Percentiles rank a stretch among this genome's conserved stretches.
These are phyloP conservation scores for Phalaenopsis aphrodite DNA, from an alignment of 106 monocot species.

Conservation along the genomic window DNA sequence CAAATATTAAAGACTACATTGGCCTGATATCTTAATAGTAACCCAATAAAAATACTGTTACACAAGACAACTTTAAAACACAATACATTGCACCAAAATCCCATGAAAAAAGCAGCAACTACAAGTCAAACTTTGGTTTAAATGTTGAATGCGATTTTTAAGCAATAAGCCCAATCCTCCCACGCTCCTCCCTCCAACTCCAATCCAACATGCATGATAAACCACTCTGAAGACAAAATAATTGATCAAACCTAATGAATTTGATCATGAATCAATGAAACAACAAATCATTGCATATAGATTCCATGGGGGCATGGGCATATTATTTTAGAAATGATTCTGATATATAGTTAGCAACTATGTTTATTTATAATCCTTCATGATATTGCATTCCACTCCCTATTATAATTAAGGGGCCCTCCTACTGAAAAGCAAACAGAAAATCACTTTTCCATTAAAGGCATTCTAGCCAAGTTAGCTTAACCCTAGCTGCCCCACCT, in stretches of 20 bases:
- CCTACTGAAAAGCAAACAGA: no score
- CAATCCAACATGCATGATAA: not conserved
- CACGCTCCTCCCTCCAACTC: not conserved
- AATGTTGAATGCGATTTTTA: not conserved
- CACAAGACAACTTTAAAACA: no score
- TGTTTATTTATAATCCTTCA: no score
- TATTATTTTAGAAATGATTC: no score
- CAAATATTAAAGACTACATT: not conserved
- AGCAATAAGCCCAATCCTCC: not conserved
- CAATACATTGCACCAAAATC: not conserved
- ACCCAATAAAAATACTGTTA: not conserved
- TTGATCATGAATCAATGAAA: not conserved
- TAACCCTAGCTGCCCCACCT: no score
- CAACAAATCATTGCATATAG: not conserved
- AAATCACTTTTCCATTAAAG: no score
- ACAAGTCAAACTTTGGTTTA: not conserved
- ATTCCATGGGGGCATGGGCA: no score
- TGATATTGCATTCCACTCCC: no score
- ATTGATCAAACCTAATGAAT: not conserved
- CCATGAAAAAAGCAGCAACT: not conserved
- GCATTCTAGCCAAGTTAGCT: no score
- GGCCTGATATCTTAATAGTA: not conserved
- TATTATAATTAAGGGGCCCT: no score
- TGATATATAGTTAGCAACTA: no score
- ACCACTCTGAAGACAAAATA: not conserved